Evolutionary conservation across 495 filamentous ascomycete species (phyloP), one percentile per base, ranked within the genome.

Genomic region (Opeltia flavorubescens): DNA sequence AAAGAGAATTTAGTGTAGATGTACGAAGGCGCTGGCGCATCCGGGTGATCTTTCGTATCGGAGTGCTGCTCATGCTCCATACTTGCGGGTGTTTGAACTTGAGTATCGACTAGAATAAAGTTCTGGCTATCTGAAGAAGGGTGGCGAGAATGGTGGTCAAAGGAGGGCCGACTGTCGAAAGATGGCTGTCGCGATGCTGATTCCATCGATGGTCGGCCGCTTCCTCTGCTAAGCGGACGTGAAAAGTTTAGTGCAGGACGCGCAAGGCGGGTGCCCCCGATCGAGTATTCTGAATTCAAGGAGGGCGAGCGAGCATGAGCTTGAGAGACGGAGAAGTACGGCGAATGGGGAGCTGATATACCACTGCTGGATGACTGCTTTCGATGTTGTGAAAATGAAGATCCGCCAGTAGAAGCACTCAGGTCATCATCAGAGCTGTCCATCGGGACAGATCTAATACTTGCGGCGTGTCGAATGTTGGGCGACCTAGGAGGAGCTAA

Each of bases 221-320:
- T 81, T 7, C 82, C 78, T 50, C 86, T 74, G 62, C 91, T 95
- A 25, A 91, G 53, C 2, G 91, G 91, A 5, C 91, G 71, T 2
- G 91, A 95, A 62, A 96, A 96, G 61, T 96, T 98, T 59, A 89
- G 89, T 1, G 83, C 72, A 1, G 85, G 83, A 26, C 83, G 77
- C 1, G 80, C 76, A 26, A 84, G 67, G 17, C 68, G 63, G n/a
- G 69, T 67, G 15, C 80, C 76, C n/a, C 64, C 66, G 42, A 66
- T 62, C 0, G 81, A 84, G 27, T 74, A 74, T 43, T 94, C 86
- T 2, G 88, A 95, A 52, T 77, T 80, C 34, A 88, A 65, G 0
- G 87, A 94, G 4, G 86, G 86, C 9, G 88, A 93, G 38, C 86
- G 77, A 46, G 65, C 75, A 61, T 68, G 72, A 38, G 58, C 62